Base-by-base conservation (phyloP, 306 rosid species). In the Lathyrus tuberosus region DNA sequence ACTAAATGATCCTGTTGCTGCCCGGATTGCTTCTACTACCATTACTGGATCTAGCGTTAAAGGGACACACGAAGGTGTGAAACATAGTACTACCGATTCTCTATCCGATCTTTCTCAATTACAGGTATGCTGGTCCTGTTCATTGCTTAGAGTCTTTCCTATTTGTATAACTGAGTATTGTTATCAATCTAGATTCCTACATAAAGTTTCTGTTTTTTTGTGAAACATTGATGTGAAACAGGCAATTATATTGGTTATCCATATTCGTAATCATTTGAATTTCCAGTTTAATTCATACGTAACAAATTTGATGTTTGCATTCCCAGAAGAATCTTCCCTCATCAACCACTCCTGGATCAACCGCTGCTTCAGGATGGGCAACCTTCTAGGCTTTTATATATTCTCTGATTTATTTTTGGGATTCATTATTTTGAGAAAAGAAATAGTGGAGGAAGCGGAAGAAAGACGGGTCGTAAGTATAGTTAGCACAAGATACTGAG, bases 351-450 rank as follows among this genome's bases (percentile, higher is more conserved):
- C 81, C 97, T 3, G 94, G 91, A 20, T 83, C 96, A 71, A 77
- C 91, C 41, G 73, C 86, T 7, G 96, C 94, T 40, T 86, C 88
- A 44, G 98, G 98, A 82, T 93, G 98, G 98, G 98, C 98, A 14
- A 97, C 98, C 53, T 93, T 93, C 85, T 90, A 84, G 86, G 77
- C 84, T 58, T 81, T 40, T 83, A 20, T 48, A n/a, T 40, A 51
- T 71, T 75, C 66, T 59, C 71, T 54, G 72, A 64, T 58, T 61
- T 84, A 53, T 70, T 78, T 70, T 69, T 16, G 65, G 62, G 60
- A 72, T 63, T 73, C 49, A 65, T 63, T 62, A 61, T 76, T 54
- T 76, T 41, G 46, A 65, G 73, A 61, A 72, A 78, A 62, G 46
- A 63, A 69, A 76, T 44, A 33, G 24, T 42, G 76, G 63, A 65